Evolutionary conservation across 2,329 filamentous ascomycete genomes (phyloP), one percentile per base, ranked within the genome.

Genomic region (Hypoxylon sp.): DNA sequence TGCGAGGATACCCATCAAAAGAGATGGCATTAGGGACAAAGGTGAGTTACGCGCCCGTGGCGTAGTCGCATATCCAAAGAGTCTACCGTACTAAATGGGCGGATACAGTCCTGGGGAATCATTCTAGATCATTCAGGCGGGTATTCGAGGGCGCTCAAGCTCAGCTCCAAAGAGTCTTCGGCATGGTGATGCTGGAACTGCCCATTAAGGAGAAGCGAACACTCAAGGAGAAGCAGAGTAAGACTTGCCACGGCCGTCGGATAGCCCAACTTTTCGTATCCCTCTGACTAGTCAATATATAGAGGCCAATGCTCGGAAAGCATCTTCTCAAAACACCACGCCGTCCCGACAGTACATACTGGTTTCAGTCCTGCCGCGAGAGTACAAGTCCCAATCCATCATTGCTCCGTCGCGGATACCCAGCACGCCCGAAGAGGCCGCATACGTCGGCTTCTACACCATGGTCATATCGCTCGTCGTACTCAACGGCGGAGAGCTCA

Each of bases 181-280:
- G 95, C n/a, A 97, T 98, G 92, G 84, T 93, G 72, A 84, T 99
- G 81, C 81, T 86, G 3, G 93, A 97, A 75, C 80, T 98, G 46
- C 92, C 95, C 0, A 80, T 83, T 1, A 85, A 84, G 69, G 94
- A 97, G 69, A 96, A 92, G 74, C 83, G 90, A 45, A 92, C 92
- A 0, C 76, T 97, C 27, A 87, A 86, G 57, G 90, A 96, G 63
- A 85, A 84, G 71, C 85, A 91, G 67, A 88, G 71, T 72, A 90
- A 80, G 90, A 89, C 40, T 21, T 29, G 18, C 2, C 29, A 24
- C 11, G 33, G 4, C 29, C 35, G 11, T 23, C 24, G 10, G 4
- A 13, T n/a, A 6, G 11, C 21, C 15, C 35, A 27, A 9, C 20
- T 18, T 27, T 54, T 29, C 21, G 20, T 17, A 21, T 49, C 18